Evolutionary conservation across 768 basidiomycete species (phyloP), one percentile per base, ranked within the genome.

Genomic region (Xanthoconium purpureum): DNA sequence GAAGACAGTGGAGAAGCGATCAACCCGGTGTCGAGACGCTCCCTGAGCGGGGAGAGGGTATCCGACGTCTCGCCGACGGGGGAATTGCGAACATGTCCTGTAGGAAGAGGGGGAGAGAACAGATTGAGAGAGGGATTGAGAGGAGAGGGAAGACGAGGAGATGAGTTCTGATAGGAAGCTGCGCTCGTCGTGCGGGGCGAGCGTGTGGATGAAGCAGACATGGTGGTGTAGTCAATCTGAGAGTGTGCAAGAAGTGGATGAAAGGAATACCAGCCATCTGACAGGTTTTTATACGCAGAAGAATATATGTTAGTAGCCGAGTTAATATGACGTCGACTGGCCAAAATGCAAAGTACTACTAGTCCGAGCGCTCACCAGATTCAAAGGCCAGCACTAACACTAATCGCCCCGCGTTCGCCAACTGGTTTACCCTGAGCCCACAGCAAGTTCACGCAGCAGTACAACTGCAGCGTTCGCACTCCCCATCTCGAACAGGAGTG

Each of bases 101-200:
- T 29, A 3, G 52, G 35, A 2, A 44, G 35, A 20, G 43, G 43
- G 15, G 54, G 51, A 42, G 50, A 40, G 29, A 59, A 58, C 13
- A 54, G 47, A 20, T 49, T 56, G 10, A 53, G 52, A 44, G 63
- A 54, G 1, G 66, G 66, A 15, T 66, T 66, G 18, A 71, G 57
- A 43, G 64, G 71, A 13, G 66, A 72, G 6, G 71, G 52, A 13
- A 59, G 60, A 33, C 60, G 60, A 7, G 63, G 53, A 1, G 65
- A 57, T 47, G 57, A 47, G 5, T 13, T 54, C 28, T 66, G 57
- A 47, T 42, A 47, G 14, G 56, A 58, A 56, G 51, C 33, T 6
- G 13, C 15, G 38, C 51, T 55, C 29, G 50, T 13, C 17, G 53
- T 51, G 48, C 62, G 62, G 38, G 65, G 59, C 43, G 57, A 58